These are phyloP conservation scores for Populus hybrid DNA, from an alignment of 441 rosid genomes.

Conservation along the genomic window DNA sequence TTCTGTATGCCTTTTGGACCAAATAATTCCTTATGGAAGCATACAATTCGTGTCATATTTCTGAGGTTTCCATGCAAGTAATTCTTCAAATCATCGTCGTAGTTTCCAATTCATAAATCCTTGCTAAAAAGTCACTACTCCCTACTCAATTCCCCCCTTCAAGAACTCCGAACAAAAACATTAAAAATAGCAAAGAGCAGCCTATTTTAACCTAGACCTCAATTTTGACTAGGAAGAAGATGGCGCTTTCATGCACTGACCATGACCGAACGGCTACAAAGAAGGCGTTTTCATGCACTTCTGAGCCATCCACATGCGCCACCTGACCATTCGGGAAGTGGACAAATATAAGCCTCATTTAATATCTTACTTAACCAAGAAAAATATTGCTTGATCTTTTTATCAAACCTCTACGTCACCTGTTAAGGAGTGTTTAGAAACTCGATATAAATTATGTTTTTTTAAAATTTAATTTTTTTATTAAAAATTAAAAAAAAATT, in stretches of 20 bases:
- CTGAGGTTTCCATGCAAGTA: background rate
- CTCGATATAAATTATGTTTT: accelerated
- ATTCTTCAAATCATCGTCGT: too few relatives aligned
- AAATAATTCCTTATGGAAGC: background rate
- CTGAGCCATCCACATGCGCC: background rate
- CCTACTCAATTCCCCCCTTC: too few relatives aligned
- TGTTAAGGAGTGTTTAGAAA: too few relatives aligned
- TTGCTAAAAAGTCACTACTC: too few relatives aligned
- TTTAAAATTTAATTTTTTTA: too few relatives aligned
- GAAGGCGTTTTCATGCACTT: background rate
- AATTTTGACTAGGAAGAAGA: background rate
- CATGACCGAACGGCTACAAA: background rate
- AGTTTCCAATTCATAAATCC: background rate
- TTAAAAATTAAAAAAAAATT: too few relatives aligned
- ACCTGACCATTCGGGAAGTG: background rate
- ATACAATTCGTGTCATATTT: background rate
- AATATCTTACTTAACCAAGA: background rate
- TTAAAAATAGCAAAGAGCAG: too few relatives aligned
- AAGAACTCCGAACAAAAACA: too few relatives aligned
- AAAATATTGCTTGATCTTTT: background rate
- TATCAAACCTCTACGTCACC: background rate
- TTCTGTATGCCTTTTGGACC: background rate
- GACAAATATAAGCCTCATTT: background rate
- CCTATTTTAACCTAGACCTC: too few relatives aligned
- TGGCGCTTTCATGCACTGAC: too few relatives aligned